These are phyloP conservation scores for Pichia sporocuriosa DNA, from an alignment of 805 yeast species.

Conservation along the genomic window DNA sequence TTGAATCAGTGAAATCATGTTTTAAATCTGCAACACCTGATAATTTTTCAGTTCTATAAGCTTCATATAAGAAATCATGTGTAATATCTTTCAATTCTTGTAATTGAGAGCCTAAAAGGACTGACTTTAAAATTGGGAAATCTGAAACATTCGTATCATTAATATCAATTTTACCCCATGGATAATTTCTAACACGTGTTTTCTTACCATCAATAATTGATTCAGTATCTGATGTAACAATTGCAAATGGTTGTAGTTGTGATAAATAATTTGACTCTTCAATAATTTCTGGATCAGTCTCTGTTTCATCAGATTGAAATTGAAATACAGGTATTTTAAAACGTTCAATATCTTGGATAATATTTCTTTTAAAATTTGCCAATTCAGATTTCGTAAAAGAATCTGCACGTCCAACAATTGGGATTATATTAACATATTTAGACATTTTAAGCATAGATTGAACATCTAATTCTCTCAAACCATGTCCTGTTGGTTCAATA, in stretches of 20 bases:
- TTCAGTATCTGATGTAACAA: constrained; percentile 58
- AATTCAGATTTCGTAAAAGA: constrained; percentile 60
- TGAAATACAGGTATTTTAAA: constrained; percentile 70
- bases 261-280: constrained; percentile 61
- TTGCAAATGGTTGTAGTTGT: constrained; percentile 68
- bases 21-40: constrained; percentile 44
- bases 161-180: constrained; percentile 67
- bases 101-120: constrained; percentile 51
- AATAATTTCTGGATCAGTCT: constrained; percentile 52
- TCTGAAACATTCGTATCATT: constrained; percentile 47
- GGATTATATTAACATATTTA: constrained; percentile 67
- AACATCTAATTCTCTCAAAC: constrained; percentile 67
- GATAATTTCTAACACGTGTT: constrained; percentile 59
- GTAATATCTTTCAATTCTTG: constrained; percentile 62
- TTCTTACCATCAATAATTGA: constrained; percentile 42
- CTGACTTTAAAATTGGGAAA: constrained; percentile 48
- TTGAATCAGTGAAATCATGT: constrained; percentile 23
- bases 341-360: constrained; percentile 56
- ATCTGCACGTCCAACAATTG: constrained; percentile 66
- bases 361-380: constrained; percentile 49
- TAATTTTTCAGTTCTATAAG: constrained; percentile 58
- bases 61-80: constrained; percentile 57
- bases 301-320: constrained; percentile 65
- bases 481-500: constrained; percentile 72
- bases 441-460: constrained; percentile 64